Conservation (phyloP, 371 early-diverging fungal genomes). For the Funneliformis caledonium region DNA sequence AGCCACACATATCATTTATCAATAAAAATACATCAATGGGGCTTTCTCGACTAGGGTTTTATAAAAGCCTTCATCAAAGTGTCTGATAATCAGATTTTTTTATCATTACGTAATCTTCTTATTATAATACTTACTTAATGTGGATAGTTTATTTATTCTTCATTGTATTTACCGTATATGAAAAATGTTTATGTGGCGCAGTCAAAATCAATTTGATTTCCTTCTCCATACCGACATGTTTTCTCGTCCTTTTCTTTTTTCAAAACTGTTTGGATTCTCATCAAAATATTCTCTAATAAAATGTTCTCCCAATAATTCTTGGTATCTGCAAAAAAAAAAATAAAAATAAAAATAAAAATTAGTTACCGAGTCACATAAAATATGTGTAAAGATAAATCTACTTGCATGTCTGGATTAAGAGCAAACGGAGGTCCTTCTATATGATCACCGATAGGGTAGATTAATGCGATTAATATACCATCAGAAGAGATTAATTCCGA, state of each 20-base stretch:
- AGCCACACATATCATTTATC: too few relatives aligned
- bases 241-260: neutral
- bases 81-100: too few relatives aligned
- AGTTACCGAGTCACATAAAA: neutral
- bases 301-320: conserved; percentile 51
- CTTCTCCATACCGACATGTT: conserved; percentile 7
- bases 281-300: conserved; percentile 65
- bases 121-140: too few relatives aligned
- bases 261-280: conserved; percentile 46
- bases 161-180: too few relatives aligned
- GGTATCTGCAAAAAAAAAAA: conserved; percentile 44
- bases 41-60: too few relatives aligned
- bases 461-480: conserved; percentile 80
- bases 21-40: too few relatives aligned
- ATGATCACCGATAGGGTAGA: conserved; percentile 71
- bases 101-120: too few relatives aligned
- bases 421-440: conserved; percentile 71
- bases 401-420: conserved; percentile 58
- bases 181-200: too few relatives aligned
- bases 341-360: neutral
- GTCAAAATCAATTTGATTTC: neutral
- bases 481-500: conserved; percentile 71
- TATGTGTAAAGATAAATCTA: neutral
- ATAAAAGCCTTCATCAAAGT: too few relatives aligned
- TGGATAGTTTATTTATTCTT: too few relatives aligned